Percentiles rank a stretch among this genome's conserved stretches.
phyloP scores from a whole-genome alignment of 2,329 filamentous ascomycete species.

The Thielaviopsis populi region DNA sequence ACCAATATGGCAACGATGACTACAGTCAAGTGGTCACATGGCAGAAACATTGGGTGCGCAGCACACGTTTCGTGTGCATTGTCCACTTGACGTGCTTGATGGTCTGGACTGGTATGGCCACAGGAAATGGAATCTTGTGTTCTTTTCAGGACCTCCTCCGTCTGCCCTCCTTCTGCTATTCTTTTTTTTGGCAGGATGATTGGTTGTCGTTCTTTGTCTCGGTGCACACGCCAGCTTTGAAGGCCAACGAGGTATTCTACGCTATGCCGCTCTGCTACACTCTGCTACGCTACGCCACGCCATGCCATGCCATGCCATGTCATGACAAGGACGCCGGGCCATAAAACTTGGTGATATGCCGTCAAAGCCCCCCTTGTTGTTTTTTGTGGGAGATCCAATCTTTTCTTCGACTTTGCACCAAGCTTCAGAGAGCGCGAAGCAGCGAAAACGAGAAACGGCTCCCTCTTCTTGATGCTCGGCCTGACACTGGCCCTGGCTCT shows the following conservation, averaged over 20 bases:
- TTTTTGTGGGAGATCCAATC: not conserved
- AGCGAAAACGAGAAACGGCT: not conserved
- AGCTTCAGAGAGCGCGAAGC: not conserved
- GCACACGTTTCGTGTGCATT: slow-evolving; percentile 1
- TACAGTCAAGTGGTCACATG: not conserved
- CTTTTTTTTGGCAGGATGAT: not conserved
- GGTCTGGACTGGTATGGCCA: not conserved
- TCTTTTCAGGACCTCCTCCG: not conserved
- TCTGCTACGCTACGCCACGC: not conserved
- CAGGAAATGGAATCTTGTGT: not conserved
- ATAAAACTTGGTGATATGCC: slow-evolving; percentile 5
- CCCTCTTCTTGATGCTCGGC: not conserved
- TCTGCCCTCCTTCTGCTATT: not conserved
- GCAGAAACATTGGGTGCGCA: not conserved
- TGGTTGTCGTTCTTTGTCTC: not conserved
- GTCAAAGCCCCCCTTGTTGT: slow-evolving; percentile 1
- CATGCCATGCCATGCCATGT: not conserved
- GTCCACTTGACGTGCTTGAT: not conserved
- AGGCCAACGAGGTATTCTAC: not conserved
- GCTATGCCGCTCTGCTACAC: not conserved
- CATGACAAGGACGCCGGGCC: not conserved
- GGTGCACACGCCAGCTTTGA: not conserved
- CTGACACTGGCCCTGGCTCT: not conserved
- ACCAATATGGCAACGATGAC: not conserved
- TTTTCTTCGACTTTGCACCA: not conserved